Conservation (phyloP, 148 eudicot species). For the Hydrangea macrophylla region DNA sequence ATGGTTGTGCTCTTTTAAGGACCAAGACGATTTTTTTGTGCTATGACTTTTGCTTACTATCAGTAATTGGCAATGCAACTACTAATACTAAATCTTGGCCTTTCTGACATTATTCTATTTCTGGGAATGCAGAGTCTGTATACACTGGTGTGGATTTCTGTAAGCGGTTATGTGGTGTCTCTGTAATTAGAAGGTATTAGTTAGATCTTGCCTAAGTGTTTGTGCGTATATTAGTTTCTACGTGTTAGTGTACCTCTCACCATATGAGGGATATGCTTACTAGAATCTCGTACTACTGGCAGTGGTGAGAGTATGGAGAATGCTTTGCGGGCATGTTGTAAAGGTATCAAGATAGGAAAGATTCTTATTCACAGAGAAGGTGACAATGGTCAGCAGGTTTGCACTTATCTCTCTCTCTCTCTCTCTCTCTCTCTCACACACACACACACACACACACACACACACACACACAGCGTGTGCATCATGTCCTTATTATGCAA, state of each 20-base stretch:
- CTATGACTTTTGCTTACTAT: too few species aligned
- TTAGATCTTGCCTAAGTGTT: background rate
- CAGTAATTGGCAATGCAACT: background rate
- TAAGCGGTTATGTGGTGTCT: slow-evolving; percentile 92
- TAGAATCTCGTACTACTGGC: slow-evolving; percentile 10
- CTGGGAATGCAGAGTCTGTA: slow-evolving; percentile 65
- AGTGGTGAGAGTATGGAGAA: slow-evolving; percentile 99
- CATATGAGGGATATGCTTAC: slow-evolving; percentile 2
- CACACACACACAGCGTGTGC: background rate
- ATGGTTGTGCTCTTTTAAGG: background rate
- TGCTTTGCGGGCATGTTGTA: slow-evolving; percentile 95
- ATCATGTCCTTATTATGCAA: too few species aligned
- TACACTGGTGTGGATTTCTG: slow-evolving; percentile 96
- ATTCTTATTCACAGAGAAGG: slow-evolving; percentile 98
- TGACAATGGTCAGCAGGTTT: slow-evolving; percentile 86
- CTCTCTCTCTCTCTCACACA: too few species aligned
- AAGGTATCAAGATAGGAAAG: slow-evolving; percentile 93
- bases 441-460: too few species aligned
- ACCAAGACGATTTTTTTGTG: too few species aligned
- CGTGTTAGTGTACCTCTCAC: background rate
- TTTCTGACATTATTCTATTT: slow-evolving; percentile 9
- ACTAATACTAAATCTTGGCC: background rate
- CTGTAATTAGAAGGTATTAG: slow-evolving; percentile 82
- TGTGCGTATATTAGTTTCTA: background rate
- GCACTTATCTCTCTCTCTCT: slow-evolving; percentile 5